A percentile compares a stretch with the other conserved stretches of the same genome.
These are phyloP conservation scores for Nematodospora anomalae DNA, from an alignment of 1,139 yeast species.

Conservation along the genomic window DNA sequence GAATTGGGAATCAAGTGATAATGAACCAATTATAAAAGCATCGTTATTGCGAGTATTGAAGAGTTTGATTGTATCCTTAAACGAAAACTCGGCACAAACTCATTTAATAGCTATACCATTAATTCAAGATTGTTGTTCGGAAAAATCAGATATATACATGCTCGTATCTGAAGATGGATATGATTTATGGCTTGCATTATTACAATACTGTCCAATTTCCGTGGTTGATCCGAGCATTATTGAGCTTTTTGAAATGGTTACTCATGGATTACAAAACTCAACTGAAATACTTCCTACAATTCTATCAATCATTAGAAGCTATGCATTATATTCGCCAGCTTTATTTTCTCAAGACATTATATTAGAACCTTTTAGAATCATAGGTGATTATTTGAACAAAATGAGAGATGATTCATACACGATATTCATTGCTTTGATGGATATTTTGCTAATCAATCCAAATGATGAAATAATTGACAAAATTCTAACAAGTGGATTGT, in stretches of 20 bases:
- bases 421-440: constrained; percentile 58
- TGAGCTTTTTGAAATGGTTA: constrained; percentile 49
- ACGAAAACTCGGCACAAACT: constrained; percentile 56
- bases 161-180: constrained; percentile 83
- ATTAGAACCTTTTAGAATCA: constrained; percentile 46
- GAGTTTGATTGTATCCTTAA: constrained; percentile 63
- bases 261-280: constrained; percentile 54
- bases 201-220: constrained; percentile 53
- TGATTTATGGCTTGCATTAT: constrained; percentile 74
- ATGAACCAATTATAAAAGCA: constrained; percentile 69
- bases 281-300: constrained; percentile 78
- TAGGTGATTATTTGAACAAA: constrained; percentile 56
- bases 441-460: constrained; percentile 45
- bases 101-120: constrained; percentile 69
- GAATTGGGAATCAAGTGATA: constrained; percentile 67
- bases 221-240: constrained; percentile 25
- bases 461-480: constrained; percentile 30
- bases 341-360: constrained; percentile 37
- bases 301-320: constrained; percentile 69
- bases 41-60: constrained; percentile 69
- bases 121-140: constrained; percentile 61
- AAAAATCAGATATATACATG: constrained; percentile 57
- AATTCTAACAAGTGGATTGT: constrained; percentile 47
- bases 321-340: constrained; percentile 57
- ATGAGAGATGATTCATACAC: constrained; percentile 73